These are phyloP conservation scores for Silene coronaria DNA, from an alignment of 179 eudicot species.

Conservation along the genomic window DNA sequence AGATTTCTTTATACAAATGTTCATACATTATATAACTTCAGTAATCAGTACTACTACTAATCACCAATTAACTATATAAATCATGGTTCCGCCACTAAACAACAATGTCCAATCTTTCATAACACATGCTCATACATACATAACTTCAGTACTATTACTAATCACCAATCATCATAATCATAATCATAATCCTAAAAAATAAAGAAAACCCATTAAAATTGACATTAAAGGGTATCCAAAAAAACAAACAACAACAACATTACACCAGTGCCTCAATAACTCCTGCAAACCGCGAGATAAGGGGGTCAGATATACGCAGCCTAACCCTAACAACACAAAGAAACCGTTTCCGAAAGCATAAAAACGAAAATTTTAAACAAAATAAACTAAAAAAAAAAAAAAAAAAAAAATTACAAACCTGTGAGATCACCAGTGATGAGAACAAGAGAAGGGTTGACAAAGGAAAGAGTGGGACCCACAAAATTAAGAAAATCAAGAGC, in stretches of 20 bases:
- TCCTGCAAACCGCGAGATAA: too few relatives aligned
- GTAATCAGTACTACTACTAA: too few relatives aligned
- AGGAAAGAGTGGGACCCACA: slow-evolving; percentile 52
- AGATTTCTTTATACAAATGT: too few relatives aligned
- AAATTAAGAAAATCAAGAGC: slow-evolving; percentile 50
- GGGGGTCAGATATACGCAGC: too few relatives aligned
- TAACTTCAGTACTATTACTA: neutral
- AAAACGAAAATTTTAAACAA: neutral
- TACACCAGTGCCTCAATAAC: too few relatives aligned
- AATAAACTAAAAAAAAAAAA: neutral
- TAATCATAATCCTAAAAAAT: neutral
- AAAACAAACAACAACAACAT: too few relatives aligned
- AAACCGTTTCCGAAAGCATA: neutral
- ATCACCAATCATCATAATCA: neutral
- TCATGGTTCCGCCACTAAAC: too few relatives aligned
- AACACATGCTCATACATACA: too few relatives aligned
- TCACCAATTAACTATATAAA: too few relatives aligned
- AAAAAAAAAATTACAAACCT: slow-evolving; percentile 31
- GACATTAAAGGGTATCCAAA: neutral
- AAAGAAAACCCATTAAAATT: slow-evolving; percentile 10
- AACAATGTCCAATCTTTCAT: too few relatives aligned
- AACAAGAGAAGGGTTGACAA: slow-evolving; percentile 79
- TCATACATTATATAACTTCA: too few relatives aligned
- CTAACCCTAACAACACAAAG: too few relatives aligned
- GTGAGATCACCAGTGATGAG: slow-evolving; percentile 94